Conservation (phyloP, 2,329 filamentous ascomycete species). For the Hypomyces rosellus region DNA sequence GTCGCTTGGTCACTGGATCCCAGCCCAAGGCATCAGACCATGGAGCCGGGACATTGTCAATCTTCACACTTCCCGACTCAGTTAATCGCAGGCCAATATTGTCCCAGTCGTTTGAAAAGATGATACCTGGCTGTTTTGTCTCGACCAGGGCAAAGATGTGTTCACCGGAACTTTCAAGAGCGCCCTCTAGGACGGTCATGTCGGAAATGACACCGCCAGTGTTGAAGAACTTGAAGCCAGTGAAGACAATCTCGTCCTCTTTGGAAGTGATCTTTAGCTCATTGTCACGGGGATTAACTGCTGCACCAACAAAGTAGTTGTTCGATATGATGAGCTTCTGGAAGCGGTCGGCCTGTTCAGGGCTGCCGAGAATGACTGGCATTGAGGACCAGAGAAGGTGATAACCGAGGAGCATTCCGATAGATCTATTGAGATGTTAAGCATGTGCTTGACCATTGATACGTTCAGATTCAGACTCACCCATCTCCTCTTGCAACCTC, state of each 20-base stretch:
- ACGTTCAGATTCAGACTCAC: conserved; percentile 22
- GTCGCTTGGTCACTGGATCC: conserved; percentile 44
- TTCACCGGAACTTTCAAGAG: conserved; percentile 48
- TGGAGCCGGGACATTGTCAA: conserved; percentile 48
- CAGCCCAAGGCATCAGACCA: conserved; percentile 60
- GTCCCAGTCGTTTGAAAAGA: conserved; percentile 58
- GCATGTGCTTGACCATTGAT: background rate
- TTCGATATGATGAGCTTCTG: conserved; percentile 54
- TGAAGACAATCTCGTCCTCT: conserved; percentile 51
- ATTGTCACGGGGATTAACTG: conserved; percentile 59
- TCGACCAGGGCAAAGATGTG: conserved; percentile 58
- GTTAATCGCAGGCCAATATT: conserved; percentile 58
- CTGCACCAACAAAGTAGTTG: conserved; percentile 60
- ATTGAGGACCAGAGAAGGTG: conserved; percentile 59
- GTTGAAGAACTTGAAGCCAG: conserved; percentile 60
- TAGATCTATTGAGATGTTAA: conserved; percentile 31
- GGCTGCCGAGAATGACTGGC: conserved; percentile 52
- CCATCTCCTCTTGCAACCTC: conserved; percentile 60
- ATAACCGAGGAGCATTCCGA: conserved; percentile 61
- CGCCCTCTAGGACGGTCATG: conserved; percentile 58
- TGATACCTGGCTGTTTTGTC: conserved; percentile 51
- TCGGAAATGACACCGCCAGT: conserved; percentile 62
- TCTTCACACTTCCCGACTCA: conserved; percentile 57
- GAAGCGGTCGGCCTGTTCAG: conserved; percentile 51
- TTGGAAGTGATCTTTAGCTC: conserved; percentile 51